A percentile compares a stretch with the other conserved stretches of the same genome.
Evolutionary conservation across 805 yeast genomes (phyloP).

Genomic region (Candida silvicultrix): DNA sequence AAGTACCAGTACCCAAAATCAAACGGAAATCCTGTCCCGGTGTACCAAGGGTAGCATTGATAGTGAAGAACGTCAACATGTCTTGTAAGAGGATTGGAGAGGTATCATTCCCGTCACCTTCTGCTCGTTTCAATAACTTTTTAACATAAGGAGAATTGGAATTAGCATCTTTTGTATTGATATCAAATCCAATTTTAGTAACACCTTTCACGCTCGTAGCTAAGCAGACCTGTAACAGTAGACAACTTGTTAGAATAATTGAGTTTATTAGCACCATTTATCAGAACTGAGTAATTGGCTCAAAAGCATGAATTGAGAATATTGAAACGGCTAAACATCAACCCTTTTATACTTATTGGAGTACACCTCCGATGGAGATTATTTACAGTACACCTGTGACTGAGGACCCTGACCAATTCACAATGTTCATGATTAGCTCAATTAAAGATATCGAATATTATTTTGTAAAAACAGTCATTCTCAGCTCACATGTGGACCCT

Average conservation of each 20-base stretch:
- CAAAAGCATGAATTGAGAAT: background rate
- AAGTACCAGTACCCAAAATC: conserved; percentile 50
- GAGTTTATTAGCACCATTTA: background rate
- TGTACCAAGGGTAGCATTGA: background rate
- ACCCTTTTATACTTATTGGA: no score
- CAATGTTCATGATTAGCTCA: no score
- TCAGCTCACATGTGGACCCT: no score
- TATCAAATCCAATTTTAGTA: background rate
- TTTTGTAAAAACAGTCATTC: no score
- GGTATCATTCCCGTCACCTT: background rate
- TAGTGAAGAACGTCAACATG: background rate
- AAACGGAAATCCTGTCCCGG: background rate
- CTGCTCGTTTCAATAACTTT: background rate
- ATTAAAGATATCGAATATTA: no score
- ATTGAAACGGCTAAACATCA: no score
- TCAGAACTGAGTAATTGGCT: background rate
- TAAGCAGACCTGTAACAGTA: background rate
- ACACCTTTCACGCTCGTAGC: background rate
- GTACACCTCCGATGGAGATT: no score
- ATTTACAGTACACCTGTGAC: no score
- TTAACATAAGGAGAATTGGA: background rate
- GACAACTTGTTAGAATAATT: background rate
- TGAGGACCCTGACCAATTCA: no score
- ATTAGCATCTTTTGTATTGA: background rate
- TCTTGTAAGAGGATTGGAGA: background rate